phyloP scores from a whole-genome alignment of 371 early-diverging fungal species.

The Actinomucor elegans region DNA sequence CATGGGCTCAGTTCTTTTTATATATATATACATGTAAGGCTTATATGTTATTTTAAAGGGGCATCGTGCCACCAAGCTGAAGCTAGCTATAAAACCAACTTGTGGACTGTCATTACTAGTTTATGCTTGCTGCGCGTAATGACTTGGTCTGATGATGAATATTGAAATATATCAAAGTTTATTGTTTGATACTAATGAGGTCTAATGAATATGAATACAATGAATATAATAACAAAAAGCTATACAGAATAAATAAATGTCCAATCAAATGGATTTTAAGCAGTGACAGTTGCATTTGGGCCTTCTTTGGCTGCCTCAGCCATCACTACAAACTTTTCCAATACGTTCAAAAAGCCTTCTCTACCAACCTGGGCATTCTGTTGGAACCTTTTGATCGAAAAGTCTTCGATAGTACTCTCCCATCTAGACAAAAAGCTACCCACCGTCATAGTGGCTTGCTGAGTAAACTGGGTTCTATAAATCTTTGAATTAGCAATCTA shows the following conservation, averaged over 20 bases:
- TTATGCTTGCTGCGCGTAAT: no score
- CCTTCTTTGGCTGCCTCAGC: constrained; percentile 31
- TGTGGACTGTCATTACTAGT: no score
- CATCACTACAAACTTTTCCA: constrained; percentile 56
- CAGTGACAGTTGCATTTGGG: background rate
- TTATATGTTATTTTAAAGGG: background rate
- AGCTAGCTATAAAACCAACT: no score
- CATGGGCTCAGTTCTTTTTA: constrained; percentile 2
- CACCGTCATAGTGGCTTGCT: constrained; percentile 81
- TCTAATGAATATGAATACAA: no score
- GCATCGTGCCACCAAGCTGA: no score
- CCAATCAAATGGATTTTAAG: no score
- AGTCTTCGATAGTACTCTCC: constrained; percentile 83
- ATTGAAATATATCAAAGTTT: no score
- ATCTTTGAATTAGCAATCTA: no score
- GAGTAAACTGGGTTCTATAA: constrained; percentile 69
- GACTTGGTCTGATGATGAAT: no score
- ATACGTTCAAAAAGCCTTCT: constrained; percentile 71
- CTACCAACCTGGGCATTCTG: constrained; percentile 83
- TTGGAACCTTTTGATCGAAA: constrained; percentile 81
- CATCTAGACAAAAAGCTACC: constrained; percentile 75
- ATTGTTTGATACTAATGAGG: no score
- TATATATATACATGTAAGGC: background rate
- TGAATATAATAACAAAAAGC: no score
- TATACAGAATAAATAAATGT: no score